A percentile compares a stretch with the other conserved stretches of the same genome.
These are phyloP conservation scores for Solanum okadae DNA, from an alignment of 257 asterid species.

Conservation along the genomic window DNA sequence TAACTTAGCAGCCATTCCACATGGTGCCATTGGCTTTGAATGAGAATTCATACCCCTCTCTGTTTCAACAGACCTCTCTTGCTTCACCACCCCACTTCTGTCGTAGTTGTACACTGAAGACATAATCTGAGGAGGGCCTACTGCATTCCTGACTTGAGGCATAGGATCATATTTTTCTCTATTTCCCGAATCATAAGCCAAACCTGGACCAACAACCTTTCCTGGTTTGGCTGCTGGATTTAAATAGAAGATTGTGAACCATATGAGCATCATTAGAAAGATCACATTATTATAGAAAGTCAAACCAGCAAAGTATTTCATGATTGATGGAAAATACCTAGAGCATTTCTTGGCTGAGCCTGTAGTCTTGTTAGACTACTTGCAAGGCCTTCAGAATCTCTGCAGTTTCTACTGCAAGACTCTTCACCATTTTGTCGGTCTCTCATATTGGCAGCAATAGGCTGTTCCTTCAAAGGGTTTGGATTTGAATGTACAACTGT, in stretches of 20 bases:
- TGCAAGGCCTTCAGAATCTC: conserved; percentile 41
- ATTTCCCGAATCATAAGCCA: too few relatives aligned
- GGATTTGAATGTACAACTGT: conserved; percentile 63
- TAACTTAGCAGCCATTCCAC: conserved; percentile 49
- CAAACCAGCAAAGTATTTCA: background rate
- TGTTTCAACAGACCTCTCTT: conserved; percentile 27
- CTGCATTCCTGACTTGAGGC: background rate
- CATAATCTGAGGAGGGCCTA: conserved; percentile 17
- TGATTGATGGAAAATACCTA: conserved; percentile 23
- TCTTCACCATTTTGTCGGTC: conserved; percentile 47
- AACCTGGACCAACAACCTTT: background rate
- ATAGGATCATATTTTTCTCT: too few relatives aligned
- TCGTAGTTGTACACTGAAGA: conserved; percentile 30
- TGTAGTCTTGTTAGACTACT: conserved; percentile 38
- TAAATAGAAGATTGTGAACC: background rate
- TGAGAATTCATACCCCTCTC: background rate
- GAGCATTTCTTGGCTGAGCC: conserved; percentile 52
- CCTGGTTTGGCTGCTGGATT: background rate
- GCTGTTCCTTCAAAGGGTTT: conserved; percentile 41
- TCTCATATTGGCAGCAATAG: conserved; percentile 17
- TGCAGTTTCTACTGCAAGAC: conserved; percentile 26
- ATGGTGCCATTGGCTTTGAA: conserved; percentile 38
- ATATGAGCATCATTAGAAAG: background rate
- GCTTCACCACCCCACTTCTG: conserved; percentile 25
- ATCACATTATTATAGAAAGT: background rate